These are phyloP conservation scores for Fusarium denticulatum DNA, from an alignment of 2,329 filamentous ascomycete species.

Conservation along the genomic window DNA sequence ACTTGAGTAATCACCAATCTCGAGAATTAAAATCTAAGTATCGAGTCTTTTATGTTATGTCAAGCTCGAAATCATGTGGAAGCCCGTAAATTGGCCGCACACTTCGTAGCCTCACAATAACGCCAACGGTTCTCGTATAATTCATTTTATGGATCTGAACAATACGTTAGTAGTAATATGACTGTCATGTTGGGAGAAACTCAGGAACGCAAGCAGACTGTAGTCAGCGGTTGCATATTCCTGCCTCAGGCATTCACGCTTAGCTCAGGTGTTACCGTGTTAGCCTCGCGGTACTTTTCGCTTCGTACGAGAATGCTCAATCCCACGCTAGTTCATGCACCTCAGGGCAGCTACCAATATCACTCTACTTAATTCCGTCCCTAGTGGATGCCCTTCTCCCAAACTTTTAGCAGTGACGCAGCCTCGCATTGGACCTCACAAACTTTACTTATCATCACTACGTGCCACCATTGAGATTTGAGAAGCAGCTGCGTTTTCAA, in stretches of 20 bases:
- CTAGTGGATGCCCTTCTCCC: conserved; percentile 35
- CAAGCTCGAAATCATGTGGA: neutral
- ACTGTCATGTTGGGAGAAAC: neutral
- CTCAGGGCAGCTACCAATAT: conserved; percentile 10
- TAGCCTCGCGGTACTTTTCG: conserved; percentile 25
- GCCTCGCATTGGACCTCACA: conserved; percentile 20
- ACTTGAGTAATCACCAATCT: neutral
- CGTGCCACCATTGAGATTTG: conserved; percentile 18
- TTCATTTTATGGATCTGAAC: neutral
- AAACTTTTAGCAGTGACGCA: conserved; percentile 41
- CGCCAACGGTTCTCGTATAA: neutral
- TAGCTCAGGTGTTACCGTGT: conserved; percentile 16
- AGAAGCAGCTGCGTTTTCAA: neutral
- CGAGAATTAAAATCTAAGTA: neutral
- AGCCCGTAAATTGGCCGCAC: neutral
- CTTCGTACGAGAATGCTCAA: conserved; percentile 10
- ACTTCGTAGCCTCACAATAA: neutral
- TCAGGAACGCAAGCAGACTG: neutral
- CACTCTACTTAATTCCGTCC: conserved; percentile 4
- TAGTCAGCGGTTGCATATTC: neutral
- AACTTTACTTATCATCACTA: conserved; percentile 15
- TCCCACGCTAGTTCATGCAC: conserved; percentile 34
- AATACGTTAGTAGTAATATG: neutral
- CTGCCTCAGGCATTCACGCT: conserved; percentile 35
- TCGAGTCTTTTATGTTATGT: neutral